Percentiles rank a stretch among this genome's conserved stretches.
Evolutionary conservation across 2,329 filamentous ascomycete genomes (phyloP).

Genomic region (Hirsutella thompsonii): DNA sequence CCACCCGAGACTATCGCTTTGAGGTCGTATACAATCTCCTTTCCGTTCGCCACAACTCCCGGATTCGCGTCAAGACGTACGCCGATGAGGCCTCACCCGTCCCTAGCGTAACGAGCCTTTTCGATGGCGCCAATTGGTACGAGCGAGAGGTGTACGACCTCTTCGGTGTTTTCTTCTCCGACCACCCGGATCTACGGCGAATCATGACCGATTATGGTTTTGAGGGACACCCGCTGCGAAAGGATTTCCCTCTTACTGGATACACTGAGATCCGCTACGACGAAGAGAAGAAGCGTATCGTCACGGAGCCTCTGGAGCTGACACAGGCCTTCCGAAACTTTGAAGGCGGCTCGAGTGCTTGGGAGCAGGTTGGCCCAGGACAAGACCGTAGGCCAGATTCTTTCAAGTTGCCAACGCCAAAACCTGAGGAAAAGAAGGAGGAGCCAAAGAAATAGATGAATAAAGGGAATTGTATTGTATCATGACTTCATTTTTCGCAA

Average conservation of each 20-base stretch:
- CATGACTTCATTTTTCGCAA: background rate
- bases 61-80: conserved; percentile 97
- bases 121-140: conserved; percentile 96
- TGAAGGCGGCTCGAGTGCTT: conserved; percentile 67
- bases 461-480: conserved; percentile 5
- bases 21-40: conserved; percentile 97
- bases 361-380: conserved; percentile 56
- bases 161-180: conserved; percentile 93
- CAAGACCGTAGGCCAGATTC: conserved; percentile 67
- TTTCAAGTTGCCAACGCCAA: conserved; percentile 91
- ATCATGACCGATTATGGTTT: conserved; percentile 99
- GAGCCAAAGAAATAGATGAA: conserved; percentile 77
- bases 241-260: conserved; percentile 95
- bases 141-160: conserved; percentile 96
- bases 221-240: conserved; percentile 90
- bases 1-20: conserved; percentile 88
- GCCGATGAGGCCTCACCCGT: conserved; percentile 92
- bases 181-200: conserved; percentile 86
- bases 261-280: conserved; percentile 98
- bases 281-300: conserved; percentile 99
- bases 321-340: conserved; percentile 99
- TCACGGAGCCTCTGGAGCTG: conserved; percentile 92
- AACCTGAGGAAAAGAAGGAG: conserved; percentile 85
- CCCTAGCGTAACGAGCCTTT: conserved; percentile 74
- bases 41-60: conserved; percentile 88